Evolutionary conservation across 192 early-diverging fungal genomes (phyloP).

Genomic region (Geranomyces michiganensis): DNA sequence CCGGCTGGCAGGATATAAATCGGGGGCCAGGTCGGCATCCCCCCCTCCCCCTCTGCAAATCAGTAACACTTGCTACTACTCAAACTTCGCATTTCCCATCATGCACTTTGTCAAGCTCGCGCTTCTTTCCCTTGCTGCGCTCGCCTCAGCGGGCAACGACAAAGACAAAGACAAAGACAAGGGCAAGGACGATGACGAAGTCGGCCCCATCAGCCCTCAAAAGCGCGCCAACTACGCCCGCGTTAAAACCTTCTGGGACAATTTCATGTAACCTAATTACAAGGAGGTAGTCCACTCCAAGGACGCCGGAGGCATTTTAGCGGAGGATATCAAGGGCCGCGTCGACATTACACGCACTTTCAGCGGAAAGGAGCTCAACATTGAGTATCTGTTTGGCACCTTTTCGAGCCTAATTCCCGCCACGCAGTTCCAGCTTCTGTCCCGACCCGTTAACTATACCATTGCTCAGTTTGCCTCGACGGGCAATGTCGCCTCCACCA

Average conservation of each 20-base stretch:
- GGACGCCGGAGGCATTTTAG: not conserved
- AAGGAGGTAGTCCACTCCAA: not conserved
- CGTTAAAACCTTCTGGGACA: slow-evolving; percentile 8
- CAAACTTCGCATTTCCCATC: too few relatives aligned
- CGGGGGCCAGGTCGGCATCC: too few relatives aligned
- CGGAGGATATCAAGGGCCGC: slow-evolving; percentile 1
- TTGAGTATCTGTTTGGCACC: slow-evolving; percentile 10
- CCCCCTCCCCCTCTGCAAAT: too few relatives aligned
- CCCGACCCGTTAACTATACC: slow-evolving; percentile 4
- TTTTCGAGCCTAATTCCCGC: not conserved
- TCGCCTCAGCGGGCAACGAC: too few relatives aligned
- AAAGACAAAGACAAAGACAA: too few relatives aligned
- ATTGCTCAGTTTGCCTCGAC: not conserved
- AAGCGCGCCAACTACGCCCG: not conserved
- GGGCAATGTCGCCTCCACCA: not conserved
- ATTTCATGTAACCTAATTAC: slow-evolving; percentile 10
- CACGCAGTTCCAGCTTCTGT: not conserved
- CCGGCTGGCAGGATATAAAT: too few relatives aligned
- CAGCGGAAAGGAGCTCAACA: slow-evolving; percentile 11
- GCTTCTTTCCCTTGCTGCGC: too few relatives aligned
- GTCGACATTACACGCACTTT: slow-evolving; percentile 17
- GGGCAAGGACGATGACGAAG: too few relatives aligned
- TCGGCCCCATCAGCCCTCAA: not conserved
- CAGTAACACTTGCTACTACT: too few relatives aligned
- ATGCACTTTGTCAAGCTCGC: too few relatives aligned